Evolutionary conservation across 140 eudicot genomes (phyloP).

Genomic region (Ambrosia hybrid): DNA sequence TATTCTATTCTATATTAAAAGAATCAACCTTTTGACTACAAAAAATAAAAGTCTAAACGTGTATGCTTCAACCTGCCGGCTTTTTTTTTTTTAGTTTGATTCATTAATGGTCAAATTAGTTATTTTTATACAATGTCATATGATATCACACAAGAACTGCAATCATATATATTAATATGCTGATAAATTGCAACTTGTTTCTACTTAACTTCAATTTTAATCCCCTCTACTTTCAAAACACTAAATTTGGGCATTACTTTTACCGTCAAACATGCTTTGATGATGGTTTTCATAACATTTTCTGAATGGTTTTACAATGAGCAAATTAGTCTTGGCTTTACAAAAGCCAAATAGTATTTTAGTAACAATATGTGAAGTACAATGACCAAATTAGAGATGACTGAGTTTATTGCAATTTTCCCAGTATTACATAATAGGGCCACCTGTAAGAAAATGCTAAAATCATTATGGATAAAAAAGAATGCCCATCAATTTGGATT

Average conservation of each 20-base stretch:
- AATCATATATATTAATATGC: neutral
- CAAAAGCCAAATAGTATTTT: neutral
- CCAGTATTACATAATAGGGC: neutral
- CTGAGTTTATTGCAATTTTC: neutral
- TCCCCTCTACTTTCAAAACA: neutral
- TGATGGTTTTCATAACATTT: too few species aligned
- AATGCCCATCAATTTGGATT: neutral
- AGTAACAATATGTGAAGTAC: neutral
- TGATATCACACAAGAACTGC: too few species aligned
- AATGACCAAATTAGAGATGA: neutral
- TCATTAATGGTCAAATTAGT: neutral
- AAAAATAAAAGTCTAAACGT: neutral
- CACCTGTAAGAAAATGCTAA: neutral
- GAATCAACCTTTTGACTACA: slow-evolving; percentile 1
- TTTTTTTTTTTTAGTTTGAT: neutral
- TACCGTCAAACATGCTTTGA: neutral
- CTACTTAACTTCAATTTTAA: neutral
- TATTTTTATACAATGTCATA: neutral
- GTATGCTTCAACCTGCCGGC: slow-evolving; percentile 15
- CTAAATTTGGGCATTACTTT: neutral
- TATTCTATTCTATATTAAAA: neutral
- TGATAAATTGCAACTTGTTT: neutral
- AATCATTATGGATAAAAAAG: neutral
- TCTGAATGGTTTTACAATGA: too few species aligned
- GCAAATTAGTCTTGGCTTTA: too few species aligned